Conservation (phyloP, 306 rosid genomes). For the apple (Malus domestica) region ASM211411v1 NC_041798.1:10191001-10191500, state of each 20-base stretch:
- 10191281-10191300: constrained; percentile 56
- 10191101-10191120: constrained; percentile 49
- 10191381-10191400: not conserved
- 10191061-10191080: not conserved
- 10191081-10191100: not conserved
- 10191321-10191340: constrained; percentile 44
- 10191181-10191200: constrained; percentile 81
- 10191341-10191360: constrained; percentile 22
- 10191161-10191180: constrained; percentile 48
- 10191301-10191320: constrained; percentile 55
- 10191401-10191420: constrained; percentile 16
- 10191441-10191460: constrained; percentile 11
- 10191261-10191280: constrained; percentile 73
- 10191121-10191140: constrained; percentile 39
- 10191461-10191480: constrained; percentile 31
- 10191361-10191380: constrained; percentile 27
- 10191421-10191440: constrained; percentile 21
- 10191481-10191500: constrained; percentile 66
- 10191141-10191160: constrained; percentile 69
- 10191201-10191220: constrained; percentile 55
- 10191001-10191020: not conserved
- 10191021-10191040: not conserved
- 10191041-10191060: not conserved
- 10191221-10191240: constrained; percentile 65
- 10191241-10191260: constrained; percentile 87